Evolutionary conservation across 345 rosid species (phyloP).

Genomic region (Eutrema heterophyllum): DNA sequence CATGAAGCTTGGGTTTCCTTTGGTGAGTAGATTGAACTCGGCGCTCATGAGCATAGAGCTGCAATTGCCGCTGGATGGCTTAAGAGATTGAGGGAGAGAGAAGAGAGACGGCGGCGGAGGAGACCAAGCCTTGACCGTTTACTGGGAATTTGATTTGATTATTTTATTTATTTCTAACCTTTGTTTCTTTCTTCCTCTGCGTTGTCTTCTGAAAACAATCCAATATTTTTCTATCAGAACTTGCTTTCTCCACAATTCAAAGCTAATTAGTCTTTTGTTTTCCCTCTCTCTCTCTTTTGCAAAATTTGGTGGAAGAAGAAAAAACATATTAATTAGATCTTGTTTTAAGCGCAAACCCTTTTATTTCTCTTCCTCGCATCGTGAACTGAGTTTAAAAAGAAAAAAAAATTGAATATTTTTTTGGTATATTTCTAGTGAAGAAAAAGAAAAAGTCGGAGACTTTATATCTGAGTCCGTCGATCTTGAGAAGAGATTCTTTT

Average conservation of each 20-base stretch:
- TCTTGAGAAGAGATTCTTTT: slow-evolving; percentile 20
- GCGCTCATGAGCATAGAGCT: too few species aligned
- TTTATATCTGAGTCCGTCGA: slow-evolving; percentile 19
- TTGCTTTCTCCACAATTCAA: slow-evolving; percentile 58
- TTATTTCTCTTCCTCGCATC: not conserved
- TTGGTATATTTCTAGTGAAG: slow-evolving; percentile 3
- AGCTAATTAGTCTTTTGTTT: slow-evolving; percentile 23
- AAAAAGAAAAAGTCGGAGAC: slow-evolving; percentile 14
- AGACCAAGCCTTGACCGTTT: too few species aligned
- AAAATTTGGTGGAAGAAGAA: slow-evolving; percentile 39
- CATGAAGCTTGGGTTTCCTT: too few species aligned
- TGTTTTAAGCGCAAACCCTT: slow-evolving; percentile 33
- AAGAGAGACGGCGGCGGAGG: too few species aligned
- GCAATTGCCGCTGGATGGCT: too few species aligned
- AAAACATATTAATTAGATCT: slow-evolving; percentile 37
- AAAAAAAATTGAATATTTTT: not conserved
- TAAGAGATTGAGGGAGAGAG: too few species aligned
- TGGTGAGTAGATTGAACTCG: too few species aligned
- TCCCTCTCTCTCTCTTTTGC: slow-evolving; percentile 31
- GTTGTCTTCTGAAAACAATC: slow-evolving; percentile 13
- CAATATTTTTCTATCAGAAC: slow-evolving; percentile 1
- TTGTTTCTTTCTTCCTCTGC: not conserved
- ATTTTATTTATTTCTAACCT: slow-evolving; percentile 15
- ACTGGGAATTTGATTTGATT: slow-evolving; percentile 34
- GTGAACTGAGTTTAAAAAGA: not conserved